These are phyloP conservation scores for Skeletonema costatum DNA, from an alignment of 108 stramenopile species.

Conservation along the genomic window DNA sequence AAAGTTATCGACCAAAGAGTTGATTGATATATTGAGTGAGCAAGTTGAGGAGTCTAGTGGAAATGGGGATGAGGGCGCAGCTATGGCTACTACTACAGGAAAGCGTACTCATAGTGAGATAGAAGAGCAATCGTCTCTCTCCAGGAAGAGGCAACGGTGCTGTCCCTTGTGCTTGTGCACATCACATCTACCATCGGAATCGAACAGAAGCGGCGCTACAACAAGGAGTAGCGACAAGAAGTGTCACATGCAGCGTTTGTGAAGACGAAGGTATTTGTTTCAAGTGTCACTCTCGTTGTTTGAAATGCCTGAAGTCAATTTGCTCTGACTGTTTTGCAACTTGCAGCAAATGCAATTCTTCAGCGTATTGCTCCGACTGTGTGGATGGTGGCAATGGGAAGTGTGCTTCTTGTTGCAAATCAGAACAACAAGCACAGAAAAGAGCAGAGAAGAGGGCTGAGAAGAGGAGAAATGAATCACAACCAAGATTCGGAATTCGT, in stretches of 20 bases:
- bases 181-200: background rate
- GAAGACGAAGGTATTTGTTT: background rate
- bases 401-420: background rate
- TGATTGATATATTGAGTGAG: background rate
- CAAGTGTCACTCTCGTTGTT: background rate
- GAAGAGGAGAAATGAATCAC: background rate
- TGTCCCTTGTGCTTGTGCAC: background rate
- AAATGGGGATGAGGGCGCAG: background rate
- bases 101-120: background rate
- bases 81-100: background rate
- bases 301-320: background rate
- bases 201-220: background rate
- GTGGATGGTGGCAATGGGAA: background rate
- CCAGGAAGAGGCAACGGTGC: background rate
- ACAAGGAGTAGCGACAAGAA: background rate
- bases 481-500: too few species aligned
- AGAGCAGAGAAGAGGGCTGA: background rate
- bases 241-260: background rate
- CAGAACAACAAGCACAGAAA: background rate
- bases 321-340: background rate
- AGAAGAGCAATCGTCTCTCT: background rate
- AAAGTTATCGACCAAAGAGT: background rate
- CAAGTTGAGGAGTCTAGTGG: background rate
- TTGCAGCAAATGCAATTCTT: background rate
- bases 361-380: background rate